A percentile compares a stretch with the other conserved stretches of the same genome.
These are phyloP conservation scores for Sporothrix brasiliensis DNA, from an alignment of 2,329 filamentous ascomycete genomes.

Conservation along the genomic window DNA sequence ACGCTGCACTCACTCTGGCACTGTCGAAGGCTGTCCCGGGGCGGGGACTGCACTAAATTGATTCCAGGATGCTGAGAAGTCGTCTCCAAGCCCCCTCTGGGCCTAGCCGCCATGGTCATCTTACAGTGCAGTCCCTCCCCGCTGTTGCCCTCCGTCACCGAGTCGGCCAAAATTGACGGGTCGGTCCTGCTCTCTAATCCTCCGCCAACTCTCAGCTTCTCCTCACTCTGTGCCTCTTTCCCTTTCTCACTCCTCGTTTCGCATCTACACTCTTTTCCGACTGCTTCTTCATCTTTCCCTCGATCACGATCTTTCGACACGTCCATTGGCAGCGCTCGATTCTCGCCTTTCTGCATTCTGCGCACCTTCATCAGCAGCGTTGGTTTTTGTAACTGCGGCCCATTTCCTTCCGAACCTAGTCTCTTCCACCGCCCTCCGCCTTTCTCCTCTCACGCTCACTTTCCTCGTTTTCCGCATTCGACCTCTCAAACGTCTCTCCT, in stretches of 20 bases:
- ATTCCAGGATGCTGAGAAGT: constrained; percentile 14
- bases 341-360: constrained; percentile 12
- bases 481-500: not conserved
- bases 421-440: constrained; percentile 15
- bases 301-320: constrained; percentile 9
- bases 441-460: constrained; percentile 16
- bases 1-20: not conserved
- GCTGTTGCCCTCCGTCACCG: not conserved
- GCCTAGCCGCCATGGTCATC: not conserved
- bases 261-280: not conserved
- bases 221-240: constrained; percentile 9
- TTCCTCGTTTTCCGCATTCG: constrained; percentile 16
- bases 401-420: constrained; percentile 6
- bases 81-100: not conserved
- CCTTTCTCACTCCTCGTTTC: constrained; percentile 1
- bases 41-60: not conserved
- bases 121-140: not conserved
- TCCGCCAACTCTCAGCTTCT: constrained; percentile 8
- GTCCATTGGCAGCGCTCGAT: not conserved
- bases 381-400: constrained; percentile 15
- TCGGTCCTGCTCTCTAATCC: constrained; percentile 12
- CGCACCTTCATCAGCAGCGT: constrained; percentile 14
- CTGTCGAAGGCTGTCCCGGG: not conserved
- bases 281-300: not conserved
- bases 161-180: constrained; percentile 25